These are phyloP conservation scores for Kalmusia sp. DNA, from an alignment of 2,329 filamentous ascomycete genomes.

Conservation along the genomic window DNA sequence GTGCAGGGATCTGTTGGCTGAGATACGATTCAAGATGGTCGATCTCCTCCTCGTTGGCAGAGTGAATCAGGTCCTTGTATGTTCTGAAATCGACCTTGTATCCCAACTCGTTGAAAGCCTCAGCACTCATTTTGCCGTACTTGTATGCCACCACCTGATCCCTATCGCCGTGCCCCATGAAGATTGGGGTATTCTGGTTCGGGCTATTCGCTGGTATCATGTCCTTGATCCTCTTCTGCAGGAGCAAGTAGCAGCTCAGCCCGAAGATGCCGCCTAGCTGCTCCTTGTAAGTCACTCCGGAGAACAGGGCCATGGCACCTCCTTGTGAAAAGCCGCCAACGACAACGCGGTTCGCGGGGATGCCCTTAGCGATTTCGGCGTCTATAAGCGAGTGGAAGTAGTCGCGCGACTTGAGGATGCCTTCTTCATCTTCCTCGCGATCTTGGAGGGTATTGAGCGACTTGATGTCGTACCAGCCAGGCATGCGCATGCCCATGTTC, in stretches of 20 bases:
- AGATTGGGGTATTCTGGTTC: constrained; percentile 81
- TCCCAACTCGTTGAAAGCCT: constrained; percentile 72
- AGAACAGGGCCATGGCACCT: constrained; percentile 83
- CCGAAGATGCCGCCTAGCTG: constrained; percentile 90
- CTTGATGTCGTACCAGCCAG: constrained; percentile 83
- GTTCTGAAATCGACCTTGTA: constrained; percentile 77
- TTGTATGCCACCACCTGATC: constrained; percentile 76
- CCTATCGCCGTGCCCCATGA: constrained; percentile 84
- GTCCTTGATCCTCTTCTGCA: constrained; percentile 69
- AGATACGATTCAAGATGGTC: constrained; percentile 77
- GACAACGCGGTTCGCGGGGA: constrained; percentile 82
- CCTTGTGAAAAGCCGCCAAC: constrained; percentile 87
- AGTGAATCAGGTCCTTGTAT: constrained; percentile 77
- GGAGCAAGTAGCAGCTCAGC: constrained; percentile 80
- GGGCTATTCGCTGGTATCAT: constrained; percentile 53
- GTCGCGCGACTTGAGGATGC: constrained; percentile 74
- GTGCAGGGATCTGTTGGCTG: constrained; percentile 58
- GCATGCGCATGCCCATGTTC: constrained; percentile 82
- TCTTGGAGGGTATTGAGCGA: constrained; percentile 54
- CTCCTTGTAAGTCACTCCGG: constrained; percentile 74
- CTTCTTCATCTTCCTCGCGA: constrained; percentile 69
- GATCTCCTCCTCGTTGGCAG: constrained; percentile 78
- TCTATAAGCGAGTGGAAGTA: constrained; percentile 84
- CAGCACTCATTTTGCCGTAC: constrained; percentile 72
- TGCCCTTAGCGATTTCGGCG: constrained; percentile 79